phyloP scores from a whole-genome alignment of 805 yeast species.

The Schwanniomyces sp. region DNA sequence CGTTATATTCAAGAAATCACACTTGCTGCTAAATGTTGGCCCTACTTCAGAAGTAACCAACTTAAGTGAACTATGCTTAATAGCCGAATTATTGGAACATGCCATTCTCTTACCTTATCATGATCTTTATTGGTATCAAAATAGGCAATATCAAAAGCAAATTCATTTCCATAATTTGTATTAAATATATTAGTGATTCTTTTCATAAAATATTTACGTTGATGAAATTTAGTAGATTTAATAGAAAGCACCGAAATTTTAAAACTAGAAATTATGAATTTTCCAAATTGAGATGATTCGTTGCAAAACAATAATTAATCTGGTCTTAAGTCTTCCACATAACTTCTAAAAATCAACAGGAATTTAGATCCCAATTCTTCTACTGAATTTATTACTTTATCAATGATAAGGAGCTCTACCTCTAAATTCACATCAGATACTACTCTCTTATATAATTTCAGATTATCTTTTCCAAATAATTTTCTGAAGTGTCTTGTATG shows the following conservation, averaged over 20 bases:
- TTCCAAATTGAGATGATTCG: conserved; percentile 2
- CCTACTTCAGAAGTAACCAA: background rate
- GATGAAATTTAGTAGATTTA: background rate
- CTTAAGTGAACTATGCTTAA: background rate
- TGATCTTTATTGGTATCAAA: background rate
- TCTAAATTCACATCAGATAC: conserved; percentile 3
- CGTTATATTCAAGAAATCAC: background rate
- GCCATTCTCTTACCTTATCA: conserved; percentile 1
- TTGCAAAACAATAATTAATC: conserved; percentile 1
- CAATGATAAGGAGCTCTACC: background rate
- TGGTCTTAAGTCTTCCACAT: background rate
- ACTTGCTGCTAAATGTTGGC: background rate
- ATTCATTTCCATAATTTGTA: background rate
- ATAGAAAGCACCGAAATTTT: background rate
- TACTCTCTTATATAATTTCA: background rate
- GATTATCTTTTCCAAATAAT: background rate
- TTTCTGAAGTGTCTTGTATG: background rate
- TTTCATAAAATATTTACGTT: background rate
- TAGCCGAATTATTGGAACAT: background rate
- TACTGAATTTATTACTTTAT: background rate
- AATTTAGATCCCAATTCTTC: background rate
- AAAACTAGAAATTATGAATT: background rate
- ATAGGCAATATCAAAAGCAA: conserved; percentile 1
- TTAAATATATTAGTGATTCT: background rate
- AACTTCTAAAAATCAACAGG: background rate